These are phyloP conservation scores for Claviceps arundinis DNA, from an alignment of 2,329 filamentous ascomycete genomes.

Conservation along the genomic window DNA sequence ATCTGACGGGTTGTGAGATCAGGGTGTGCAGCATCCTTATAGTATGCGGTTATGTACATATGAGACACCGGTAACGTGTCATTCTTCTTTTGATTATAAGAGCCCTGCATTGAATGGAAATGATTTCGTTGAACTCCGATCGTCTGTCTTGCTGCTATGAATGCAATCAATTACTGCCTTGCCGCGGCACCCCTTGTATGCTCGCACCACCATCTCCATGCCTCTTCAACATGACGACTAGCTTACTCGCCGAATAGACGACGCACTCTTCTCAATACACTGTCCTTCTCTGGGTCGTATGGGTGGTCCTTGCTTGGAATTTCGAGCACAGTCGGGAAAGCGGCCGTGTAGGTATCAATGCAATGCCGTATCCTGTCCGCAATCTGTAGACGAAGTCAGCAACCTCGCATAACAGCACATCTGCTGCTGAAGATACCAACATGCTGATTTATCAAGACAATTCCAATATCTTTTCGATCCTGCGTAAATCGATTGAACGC, in stretches of 20 bases:
- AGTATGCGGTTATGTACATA: neutral
- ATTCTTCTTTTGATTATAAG: neutral
- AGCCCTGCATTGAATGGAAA: neutral
- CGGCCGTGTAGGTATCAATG: slow-evolving; percentile 83
- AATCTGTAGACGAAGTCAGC: slow-evolving; percentile 41
- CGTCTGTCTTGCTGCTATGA: neutral
- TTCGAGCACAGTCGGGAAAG: slow-evolving; percentile 91
- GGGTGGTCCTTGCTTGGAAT: slow-evolving; percentile 98
- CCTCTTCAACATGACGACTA: neutral
- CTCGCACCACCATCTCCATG: neutral
- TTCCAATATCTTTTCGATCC: slow-evolving; percentile 90
- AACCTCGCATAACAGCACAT: neutral
- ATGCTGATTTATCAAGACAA: slow-evolving; percentile 95
- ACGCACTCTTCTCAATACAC: slow-evolving; percentile 76
- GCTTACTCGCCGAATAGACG: slow-evolving; percentile 53
- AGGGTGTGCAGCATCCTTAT: neutral
- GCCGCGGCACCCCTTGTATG: neutral
- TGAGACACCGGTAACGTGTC: neutral
- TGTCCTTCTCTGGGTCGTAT: slow-evolving; percentile 98
- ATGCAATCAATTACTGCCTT: neutral
- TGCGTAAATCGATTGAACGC: slow-evolving; percentile 83
- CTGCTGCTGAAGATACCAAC: slow-evolving; percentile 33
- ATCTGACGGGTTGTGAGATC: neutral
- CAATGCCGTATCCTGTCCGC: slow-evolving; percentile 86
- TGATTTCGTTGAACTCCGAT: neutral